phyloP scores from a whole-genome alignment of 164 flowering plant species.

The Sedum album region DNA sequence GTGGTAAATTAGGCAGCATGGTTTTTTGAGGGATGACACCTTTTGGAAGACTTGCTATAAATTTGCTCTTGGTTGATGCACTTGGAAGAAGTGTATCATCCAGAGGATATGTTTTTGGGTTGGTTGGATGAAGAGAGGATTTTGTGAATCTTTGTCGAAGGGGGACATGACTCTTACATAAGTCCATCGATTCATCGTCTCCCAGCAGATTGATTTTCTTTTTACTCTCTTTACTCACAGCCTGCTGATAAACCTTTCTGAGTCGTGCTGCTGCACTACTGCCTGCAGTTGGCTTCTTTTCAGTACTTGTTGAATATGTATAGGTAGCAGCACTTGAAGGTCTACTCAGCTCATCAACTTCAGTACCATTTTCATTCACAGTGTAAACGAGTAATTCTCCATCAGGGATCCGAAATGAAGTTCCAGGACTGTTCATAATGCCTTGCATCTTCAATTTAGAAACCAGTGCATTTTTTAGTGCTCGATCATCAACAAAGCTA shows the following conservation, averaged over 20 bases:
- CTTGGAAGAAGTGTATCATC: slow-evolving; percentile 32
- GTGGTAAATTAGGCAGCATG: slow-evolving; percentile 28
- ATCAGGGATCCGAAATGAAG: slow-evolving; percentile 78
- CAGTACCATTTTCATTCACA: slow-evolving; percentile 35
- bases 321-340: too few species aligned
- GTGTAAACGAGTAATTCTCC: slow-evolving; percentile 62
- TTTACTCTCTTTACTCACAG: slow-evolving; percentile 23
- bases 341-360: slow-evolving; percentile 28
- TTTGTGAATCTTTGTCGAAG: slow-evolving; percentile 34
- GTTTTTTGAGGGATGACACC: slow-evolving; percentile 37
- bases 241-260: slow-evolving; percentile 30
- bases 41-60: slow-evolving; percentile 30
- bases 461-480: slow-evolving; percentile 36
- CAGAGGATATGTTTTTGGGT: slow-evolving; percentile 15
- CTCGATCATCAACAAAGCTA: slow-evolving; percentile 21
- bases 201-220: background rate
- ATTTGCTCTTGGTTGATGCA: slow-evolving; percentile 32
- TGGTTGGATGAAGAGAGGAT: slow-evolving; percentile 13
- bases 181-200: slow-evolving; percentile 16
- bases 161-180: slow-evolving; percentile 21
- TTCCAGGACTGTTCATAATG: slow-evolving; percentile 86
- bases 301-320: slow-evolving; percentile 5
- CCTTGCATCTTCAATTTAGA: slow-evolving; percentile 44
- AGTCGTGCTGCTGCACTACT: slow-evolving; percentile 26
- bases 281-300: slow-evolving; percentile 25